These are phyloP conservation scores for Rusavskia elegans DNA, from an alignment of 495 filamentous ascomycete genomes.

Conservation along the genomic window DNA sequence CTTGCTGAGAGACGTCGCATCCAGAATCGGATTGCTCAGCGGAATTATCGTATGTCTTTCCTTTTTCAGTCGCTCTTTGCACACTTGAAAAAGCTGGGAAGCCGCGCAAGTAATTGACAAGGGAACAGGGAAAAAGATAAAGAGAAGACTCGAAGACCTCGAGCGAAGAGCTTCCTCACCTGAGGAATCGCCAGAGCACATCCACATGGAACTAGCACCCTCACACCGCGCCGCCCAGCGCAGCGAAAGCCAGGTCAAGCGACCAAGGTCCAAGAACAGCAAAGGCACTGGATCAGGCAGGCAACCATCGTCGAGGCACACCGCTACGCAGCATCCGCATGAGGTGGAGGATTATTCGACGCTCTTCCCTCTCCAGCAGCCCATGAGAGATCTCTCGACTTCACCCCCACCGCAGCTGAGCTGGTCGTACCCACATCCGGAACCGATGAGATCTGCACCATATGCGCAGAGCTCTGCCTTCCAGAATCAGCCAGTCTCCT, in stretches of 20 bases:
- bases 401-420: slow-evolving; percentile 56
- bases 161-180: slow-evolving; percentile 80
- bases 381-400: slow-evolving; percentile 51
- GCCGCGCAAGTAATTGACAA: slow-evolving; percentile 5
- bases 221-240: slow-evolving; percentile 10
- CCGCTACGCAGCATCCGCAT: slow-evolving; percentile 25
- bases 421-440: slow-evolving; percentile 53
- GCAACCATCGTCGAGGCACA: slow-evolving; percentile 24
- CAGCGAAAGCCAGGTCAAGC: slow-evolving; percentile 29
- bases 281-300: slow-evolving; percentile 28
- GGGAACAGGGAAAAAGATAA: slow-evolving; percentile 84
- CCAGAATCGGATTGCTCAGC: slow-evolving; percentile 94
- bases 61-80: too few species aligned
- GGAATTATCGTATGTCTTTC: slow-evolving; percentile 80
- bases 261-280: slow-evolving; percentile 31
- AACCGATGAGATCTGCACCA: slow-evolving; percentile 46
- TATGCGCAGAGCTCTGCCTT: slow-evolving; percentile 52
- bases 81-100: background rate
- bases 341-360: slow-evolving; percentile 29
- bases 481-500: slow-evolving; percentile 40
- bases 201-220: slow-evolving; percentile 32
- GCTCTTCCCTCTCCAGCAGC: slow-evolving; percentile 56
- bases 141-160: slow-evolving; percentile 91
- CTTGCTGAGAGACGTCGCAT: slow-evolving; percentile 86
- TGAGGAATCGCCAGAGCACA: slow-evolving; percentile 54